phyloP scores from a whole-genome alignment of 768 basidiomycete genomes.

The Phaffia australis region DNA sequence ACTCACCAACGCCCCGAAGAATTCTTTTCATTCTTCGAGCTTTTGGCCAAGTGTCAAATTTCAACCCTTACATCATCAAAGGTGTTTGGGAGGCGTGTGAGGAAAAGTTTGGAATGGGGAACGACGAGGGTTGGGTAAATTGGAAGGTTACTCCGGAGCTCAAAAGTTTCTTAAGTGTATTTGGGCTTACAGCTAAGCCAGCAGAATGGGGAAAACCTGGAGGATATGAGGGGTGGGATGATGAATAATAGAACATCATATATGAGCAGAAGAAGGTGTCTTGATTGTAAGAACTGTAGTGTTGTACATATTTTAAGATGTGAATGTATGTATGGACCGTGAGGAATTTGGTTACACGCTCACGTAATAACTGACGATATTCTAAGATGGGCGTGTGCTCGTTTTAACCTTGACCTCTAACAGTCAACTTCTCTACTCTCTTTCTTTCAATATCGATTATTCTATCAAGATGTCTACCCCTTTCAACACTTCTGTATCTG shows the following conservation, averaged over 20 bases:
- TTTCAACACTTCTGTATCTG: slow-evolving; percentile 28
- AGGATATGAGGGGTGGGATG: too few relatives aligned
- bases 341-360: too few relatives aligned
- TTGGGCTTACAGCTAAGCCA: neutral
- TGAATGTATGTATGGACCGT: too few relatives aligned
- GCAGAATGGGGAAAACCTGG: too few relatives aligned
- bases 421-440: neutral
- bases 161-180: slow-evolving; percentile 1
- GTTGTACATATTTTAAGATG: too few relatives aligned
- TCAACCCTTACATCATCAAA: slow-evolving; percentile 12
- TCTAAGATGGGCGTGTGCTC: too few relatives aligned
- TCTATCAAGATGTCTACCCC: slow-evolving; percentile 29
- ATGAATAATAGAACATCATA: too few relatives aligned
- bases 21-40: slow-evolving; percentile 18
- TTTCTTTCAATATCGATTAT: slow-evolving; percentile 1
- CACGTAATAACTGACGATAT: too few relatives aligned
- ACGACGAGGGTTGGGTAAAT: slow-evolving; percentile 20
- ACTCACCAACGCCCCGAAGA: slow-evolving; percentile 2
- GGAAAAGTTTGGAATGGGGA: slow-evolving; percentile 24
- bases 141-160: slow-evolving; percentile 11
- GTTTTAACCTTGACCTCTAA: too few relatives aligned
- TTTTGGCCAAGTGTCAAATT: slow-evolving; percentile 5
- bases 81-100: slow-evolving; percentile 8
- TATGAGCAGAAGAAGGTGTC: too few relatives aligned
- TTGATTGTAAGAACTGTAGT: too few relatives aligned